phyloP scores from a whole-genome alignment of 2,329 filamentous ascomycete species.

The Beauveria brongniartii region DNA sequence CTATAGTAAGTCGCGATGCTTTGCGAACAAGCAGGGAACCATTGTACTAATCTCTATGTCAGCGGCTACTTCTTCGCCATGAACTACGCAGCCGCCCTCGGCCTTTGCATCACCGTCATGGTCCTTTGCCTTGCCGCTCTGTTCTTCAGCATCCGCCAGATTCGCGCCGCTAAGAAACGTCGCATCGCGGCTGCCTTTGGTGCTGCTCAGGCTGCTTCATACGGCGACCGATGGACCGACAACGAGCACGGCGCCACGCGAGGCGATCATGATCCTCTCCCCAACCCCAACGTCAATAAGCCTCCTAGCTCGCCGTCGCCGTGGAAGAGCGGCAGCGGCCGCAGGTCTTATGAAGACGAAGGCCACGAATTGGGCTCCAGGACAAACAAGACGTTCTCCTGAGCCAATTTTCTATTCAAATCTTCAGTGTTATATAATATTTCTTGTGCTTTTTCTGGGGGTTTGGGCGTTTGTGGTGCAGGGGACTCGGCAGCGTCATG shows the following conservation, averaged over 20 bases:
- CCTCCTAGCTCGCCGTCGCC: conserved; percentile 15
- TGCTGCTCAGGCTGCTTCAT: conserved; percentile 6
- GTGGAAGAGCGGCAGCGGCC: conserved; percentile 19
- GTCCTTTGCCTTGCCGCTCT: conserved; percentile 34
- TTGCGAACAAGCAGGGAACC: too few relatives aligned
- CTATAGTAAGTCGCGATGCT: conserved; percentile 38
- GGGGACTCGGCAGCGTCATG: not conserved
- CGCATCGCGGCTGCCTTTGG: conserved; percentile 12
- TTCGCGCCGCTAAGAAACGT: conserved; percentile 20
- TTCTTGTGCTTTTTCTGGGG: not conserved
- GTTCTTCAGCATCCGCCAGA: conserved; percentile 25
- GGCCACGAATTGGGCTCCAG: conserved; percentile 20
- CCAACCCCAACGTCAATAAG: not conserved
- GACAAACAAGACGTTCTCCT: not conserved
- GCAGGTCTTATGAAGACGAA: conserved; percentile 24
- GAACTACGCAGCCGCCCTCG: conserved; percentile 29
- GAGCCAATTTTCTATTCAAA: not conserved
- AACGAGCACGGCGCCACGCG: conserved; percentile 4
- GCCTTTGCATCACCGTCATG: conserved; percentile 28
- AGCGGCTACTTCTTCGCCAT: conserved; percentile 52
- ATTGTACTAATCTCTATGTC: not conserved
- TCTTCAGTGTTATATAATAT: not conserved
- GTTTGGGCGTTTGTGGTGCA: not conserved
- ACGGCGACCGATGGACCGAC: conserved; percentile 10
- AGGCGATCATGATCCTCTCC: conserved; percentile 12